Conservation (phyloP, 495 filamentous ascomycete genomes). For the Parathielavia hyrcaniae region DNA sequence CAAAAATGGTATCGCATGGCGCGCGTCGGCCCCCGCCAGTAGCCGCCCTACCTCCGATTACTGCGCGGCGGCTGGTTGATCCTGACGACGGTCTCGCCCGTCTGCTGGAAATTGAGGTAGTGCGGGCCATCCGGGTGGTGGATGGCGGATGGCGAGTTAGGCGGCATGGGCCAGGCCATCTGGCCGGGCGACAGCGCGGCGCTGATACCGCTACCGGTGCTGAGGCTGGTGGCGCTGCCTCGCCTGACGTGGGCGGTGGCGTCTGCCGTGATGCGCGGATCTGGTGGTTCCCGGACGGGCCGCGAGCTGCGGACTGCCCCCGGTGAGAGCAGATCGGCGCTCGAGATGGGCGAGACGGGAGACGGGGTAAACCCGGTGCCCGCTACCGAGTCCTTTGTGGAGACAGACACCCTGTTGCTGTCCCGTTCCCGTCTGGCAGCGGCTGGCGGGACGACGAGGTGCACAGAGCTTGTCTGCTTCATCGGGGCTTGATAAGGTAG, state of each 20-base stretch:
- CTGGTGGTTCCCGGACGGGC: neutral
- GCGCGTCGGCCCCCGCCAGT: neutral
- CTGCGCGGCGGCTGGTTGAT: slow-evolving; percentile 12
- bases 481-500: slow-evolving; percentile 6
- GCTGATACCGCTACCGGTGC: slow-evolving; percentile 12
- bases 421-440: neutral
- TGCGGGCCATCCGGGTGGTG: slow-evolving; percentile 2
- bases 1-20: too few species aligned
- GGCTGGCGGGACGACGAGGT: neutral
- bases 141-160: slow-evolving; percentile 12
- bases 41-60: neutral
- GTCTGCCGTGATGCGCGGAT: slow-evolving; percentile 3
- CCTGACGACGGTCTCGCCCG: slow-evolving; percentile 18
- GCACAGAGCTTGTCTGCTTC: slow-evolving; percentile 1
- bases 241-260: slow-evolving; percentile 7
- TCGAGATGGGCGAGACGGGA: slow-evolving; percentile 9
- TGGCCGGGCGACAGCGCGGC: slow-evolving; percentile 17
- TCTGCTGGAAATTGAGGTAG: slow-evolving; percentile 15
- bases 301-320: slow-evolving; percentile 5
- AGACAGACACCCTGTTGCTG: slow-evolving; percentile 9
- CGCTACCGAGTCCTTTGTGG: slow-evolving; percentile 6
- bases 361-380: slow-evolving; percentile 13
- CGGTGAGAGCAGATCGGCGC: neutral
- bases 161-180: slow-evolving; percentile 21
- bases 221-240: slow-evolving; percentile 16